Conservation (phyloP, 2,329 filamentous ascomycete species). For the Exophiala alcalophila region DNA sequence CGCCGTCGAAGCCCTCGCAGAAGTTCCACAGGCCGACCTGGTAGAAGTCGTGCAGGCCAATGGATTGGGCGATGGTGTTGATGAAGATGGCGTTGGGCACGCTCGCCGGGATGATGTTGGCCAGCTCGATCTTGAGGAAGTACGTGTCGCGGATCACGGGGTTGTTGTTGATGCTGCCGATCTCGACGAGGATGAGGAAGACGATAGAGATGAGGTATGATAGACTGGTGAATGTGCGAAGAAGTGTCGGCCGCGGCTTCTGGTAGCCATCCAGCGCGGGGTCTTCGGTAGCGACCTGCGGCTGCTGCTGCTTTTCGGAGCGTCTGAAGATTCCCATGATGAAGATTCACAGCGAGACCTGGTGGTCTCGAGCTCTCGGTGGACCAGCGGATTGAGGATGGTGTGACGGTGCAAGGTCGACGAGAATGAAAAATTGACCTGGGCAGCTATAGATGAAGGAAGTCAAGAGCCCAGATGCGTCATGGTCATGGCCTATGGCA, state of each 20-base stretch:
- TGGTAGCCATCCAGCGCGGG: constrained; percentile 28
- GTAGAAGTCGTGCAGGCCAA: constrained; percentile 93
- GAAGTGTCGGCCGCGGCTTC: constrained; percentile 40
- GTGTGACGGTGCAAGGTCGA: too few relatives aligned
- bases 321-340: constrained; percentile 15
- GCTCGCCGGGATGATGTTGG: constrained; percentile 72
- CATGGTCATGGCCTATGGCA: neutral
- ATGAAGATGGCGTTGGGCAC: constrained; percentile 71
- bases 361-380: too few relatives aligned
- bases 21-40: constrained; percentile 89
- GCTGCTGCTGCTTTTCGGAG: constrained; percentile 8
- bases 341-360: too few relatives aligned
- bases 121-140: constrained; percentile 80
- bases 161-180: constrained; percentile 68
- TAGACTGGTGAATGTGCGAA: constrained; percentile 63
- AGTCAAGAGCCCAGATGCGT: neutral
- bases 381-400: too few relatives aligned
- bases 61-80: constrained; percentile 79
- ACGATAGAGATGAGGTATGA: constrained; percentile 72
- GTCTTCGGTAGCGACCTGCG: constrained; percentile 9
- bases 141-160: constrained; percentile 67
- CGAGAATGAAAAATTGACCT: too few relatives aligned
- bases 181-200: constrained; percentile 76
- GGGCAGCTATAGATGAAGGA: too few relatives aligned
- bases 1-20: constrained; percentile 77